Conservation (phyloP, 495 filamentous ascomycete genomes). For the Penicillium fimorum region DNA sequence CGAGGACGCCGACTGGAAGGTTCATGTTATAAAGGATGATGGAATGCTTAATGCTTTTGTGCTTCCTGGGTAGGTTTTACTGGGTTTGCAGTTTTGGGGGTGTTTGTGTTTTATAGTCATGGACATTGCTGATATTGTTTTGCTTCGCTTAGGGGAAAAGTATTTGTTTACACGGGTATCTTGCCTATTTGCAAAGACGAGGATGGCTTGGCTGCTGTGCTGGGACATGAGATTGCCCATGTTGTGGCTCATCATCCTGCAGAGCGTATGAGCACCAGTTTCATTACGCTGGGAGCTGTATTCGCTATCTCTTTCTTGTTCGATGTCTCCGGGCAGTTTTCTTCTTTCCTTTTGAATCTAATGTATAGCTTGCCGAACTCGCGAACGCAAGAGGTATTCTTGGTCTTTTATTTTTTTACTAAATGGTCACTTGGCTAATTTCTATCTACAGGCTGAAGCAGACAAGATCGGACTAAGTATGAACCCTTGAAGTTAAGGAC, state of each 20-base stretch:
- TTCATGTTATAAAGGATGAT: slow-evolving; percentile 75
- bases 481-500: slow-evolving; percentile 14
- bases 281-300: slow-evolving; percentile 55
- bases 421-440: slow-evolving; percentile 2
- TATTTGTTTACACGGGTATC: slow-evolving; percentile 88
- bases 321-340: slow-evolving; percentile 46
- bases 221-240: slow-evolving; percentile 95
- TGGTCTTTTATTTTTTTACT: neutral
- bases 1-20: slow-evolving; percentile 69
- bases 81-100: neutral
- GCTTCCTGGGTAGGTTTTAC: slow-evolving; percentile 62
- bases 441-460: slow-evolving; percentile 53
- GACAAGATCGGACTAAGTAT: slow-evolving; percentile 82
- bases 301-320: slow-evolving; percentile 51
- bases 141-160: slow-evolving; percentile 61
- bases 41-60: slow-evolving; percentile 78
- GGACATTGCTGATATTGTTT: slow-evolving; percentile 7
- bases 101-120: neutral
- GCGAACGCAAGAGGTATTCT: slow-evolving; percentile 59
- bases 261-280: slow-evolving; percentile 66
- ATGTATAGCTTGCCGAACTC: slow-evolving; percentile 68
- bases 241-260: slow-evolving; percentile 76
- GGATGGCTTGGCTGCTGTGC: slow-evolving; percentile 75
- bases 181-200: slow-evolving; percentile 69
- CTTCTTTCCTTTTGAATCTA: slow-evolving; percentile 53